Conservation (phyloP, 495 filamentous ascomycete species). For the Aspergillus indologenus region DNA sequence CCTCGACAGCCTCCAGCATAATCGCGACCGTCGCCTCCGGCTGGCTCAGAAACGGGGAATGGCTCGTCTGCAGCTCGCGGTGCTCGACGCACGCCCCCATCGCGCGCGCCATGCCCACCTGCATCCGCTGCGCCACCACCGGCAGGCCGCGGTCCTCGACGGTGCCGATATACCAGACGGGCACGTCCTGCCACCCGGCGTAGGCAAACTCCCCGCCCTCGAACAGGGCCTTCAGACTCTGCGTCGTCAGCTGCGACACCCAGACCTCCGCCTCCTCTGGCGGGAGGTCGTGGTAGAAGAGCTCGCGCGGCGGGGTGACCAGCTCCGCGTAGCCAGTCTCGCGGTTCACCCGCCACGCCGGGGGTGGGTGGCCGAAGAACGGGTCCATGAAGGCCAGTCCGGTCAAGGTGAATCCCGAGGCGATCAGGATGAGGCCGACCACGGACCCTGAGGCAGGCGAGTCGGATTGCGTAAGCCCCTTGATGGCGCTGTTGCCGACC, state of each 20-base stretch:
- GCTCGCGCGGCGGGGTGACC: slow-evolving; percentile 25
- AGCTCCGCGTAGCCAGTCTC: slow-evolving; percentile 28
- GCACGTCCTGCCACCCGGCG: slow-evolving; percentile 32
- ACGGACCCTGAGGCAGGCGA: slow-evolving; percentile 31
- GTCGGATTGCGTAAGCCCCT: slow-evolving; percentile 34
- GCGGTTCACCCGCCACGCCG: slow-evolving; percentile 24
- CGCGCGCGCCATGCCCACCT: slow-evolving; percentile 27
- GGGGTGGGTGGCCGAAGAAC: slow-evolving; percentile 28
- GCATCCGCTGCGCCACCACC: slow-evolving; percentile 31
- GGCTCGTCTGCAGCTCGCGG: slow-evolving; percentile 30
- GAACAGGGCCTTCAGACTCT: slow-evolving; percentile 32
- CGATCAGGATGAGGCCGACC: slow-evolving; percentile 42
- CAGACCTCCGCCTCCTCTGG: slow-evolving; percentile 21
- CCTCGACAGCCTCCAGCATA: slow-evolving; percentile 25
- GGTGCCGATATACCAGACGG: slow-evolving; percentile 33
- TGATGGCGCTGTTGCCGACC: slow-evolving; percentile 46
- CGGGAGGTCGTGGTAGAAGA: slow-evolving; percentile 37
- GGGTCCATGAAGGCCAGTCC: slow-evolving; percentile 31
- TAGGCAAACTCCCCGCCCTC: slow-evolving; percentile 31
- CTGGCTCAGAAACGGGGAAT: slow-evolving; percentile 36
- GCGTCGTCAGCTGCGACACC: slow-evolving; percentile 27
- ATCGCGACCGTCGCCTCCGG: slow-evolving; percentile 26
- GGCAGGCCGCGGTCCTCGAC: slow-evolving; percentile 32
- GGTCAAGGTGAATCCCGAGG: slow-evolving; percentile 28
- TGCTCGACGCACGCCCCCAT: slow-evolving; percentile 29